phyloP scores from a whole-genome alignment of 805 yeast species.

The Yamadazyma paraphyllophila region DNA sequence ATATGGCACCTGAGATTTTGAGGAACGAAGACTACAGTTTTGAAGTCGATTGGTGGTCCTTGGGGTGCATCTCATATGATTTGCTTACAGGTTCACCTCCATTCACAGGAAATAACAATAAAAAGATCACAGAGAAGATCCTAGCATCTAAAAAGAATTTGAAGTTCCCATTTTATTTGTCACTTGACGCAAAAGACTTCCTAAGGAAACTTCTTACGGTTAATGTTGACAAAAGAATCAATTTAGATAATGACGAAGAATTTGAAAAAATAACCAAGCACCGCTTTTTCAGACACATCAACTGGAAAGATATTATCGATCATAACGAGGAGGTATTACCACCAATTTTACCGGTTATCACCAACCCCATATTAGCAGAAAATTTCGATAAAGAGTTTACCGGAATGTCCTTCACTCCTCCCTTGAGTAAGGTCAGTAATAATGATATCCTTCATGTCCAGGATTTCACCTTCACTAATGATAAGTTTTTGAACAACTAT shows the following conservation, averaged over 20 bases:
- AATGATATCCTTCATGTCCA: conserved; percentile 38
- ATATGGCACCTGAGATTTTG: conserved; percentile 49
- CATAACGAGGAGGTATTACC: conserved; percentile 23
- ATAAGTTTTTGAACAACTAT: conserved; percentile 26
- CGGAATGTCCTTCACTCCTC: conserved; percentile 37
- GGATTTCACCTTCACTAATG: conserved; percentile 43
- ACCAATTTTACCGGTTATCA: conserved; percentile 43
- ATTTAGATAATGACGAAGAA: conserved; percentile 31
- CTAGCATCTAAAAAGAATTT: conserved; percentile 30
- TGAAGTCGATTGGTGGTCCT: conserved; percentile 48
- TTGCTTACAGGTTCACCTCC: conserved; percentile 46
- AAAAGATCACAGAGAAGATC: conserved; percentile 40
- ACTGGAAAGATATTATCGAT: conserved; percentile 35
- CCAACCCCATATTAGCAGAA: conserved; percentile 45
- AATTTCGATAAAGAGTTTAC: conserved; percentile 45
- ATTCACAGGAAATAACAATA: conserved; percentile 41
- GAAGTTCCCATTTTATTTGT: conserved; percentile 39
- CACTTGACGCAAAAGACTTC: conserved; percentile 42
- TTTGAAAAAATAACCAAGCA: conserved; percentile 34
- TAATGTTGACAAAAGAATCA: conserved; percentile 35
- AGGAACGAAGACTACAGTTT: conserved; percentile 40
- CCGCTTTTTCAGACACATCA: conserved; percentile 37
- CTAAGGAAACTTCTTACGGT: conserved; percentile 36
- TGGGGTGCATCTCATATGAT: conserved; percentile 45
- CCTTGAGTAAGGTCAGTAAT: conserved; percentile 14